phyloP scores from a whole-genome alignment of 1,139 yeast genomes.

The Suhomyces ambrosiae region DNA sequence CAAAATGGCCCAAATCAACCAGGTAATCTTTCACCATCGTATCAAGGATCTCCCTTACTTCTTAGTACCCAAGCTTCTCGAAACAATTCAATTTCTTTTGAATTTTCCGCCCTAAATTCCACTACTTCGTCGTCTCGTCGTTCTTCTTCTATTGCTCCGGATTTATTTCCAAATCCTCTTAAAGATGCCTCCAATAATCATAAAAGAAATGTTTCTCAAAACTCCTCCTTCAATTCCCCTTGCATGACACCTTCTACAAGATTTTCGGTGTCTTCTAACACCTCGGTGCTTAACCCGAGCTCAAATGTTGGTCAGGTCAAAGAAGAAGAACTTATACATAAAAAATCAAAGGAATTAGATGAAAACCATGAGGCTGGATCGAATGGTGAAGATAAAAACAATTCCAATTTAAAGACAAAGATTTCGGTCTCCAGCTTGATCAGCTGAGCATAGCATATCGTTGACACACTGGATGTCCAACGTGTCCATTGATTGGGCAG shows the following conservation, averaged over 20 bases:
- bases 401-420: conserved; percentile 19
- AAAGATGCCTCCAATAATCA: conserved; percentile 16
- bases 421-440: conserved; percentile 33
- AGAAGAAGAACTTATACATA: conserved; percentile 13
- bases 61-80: conserved; percentile 34
- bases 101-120: conserved; percentile 28
- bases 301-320: conserved; percentile 5
- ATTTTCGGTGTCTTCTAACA: conserved; percentile 31
- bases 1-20: conserved; percentile 7
- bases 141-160: conserved; percentile 41
- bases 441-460: conserved; percentile 18
- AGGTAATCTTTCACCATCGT: conserved; percentile 32
- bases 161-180: conserved; percentile 43
- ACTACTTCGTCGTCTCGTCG: conserved; percentile 37
- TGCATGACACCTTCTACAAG: conserved; percentile 30
- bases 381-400: conserved; percentile 5
- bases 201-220: conserved; percentile 36
- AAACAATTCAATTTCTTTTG: conserved; percentile 42
- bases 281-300: conserved; percentile 19
- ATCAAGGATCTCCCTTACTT: conserved; percentile 35
- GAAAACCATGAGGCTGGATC: conserved; percentile 3
- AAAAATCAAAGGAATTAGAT: conserved; percentile 11
- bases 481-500: conserved; percentile 16
- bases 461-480: conserved; percentile 14
- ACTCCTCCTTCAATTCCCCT: conserved; percentile 37